Evolutionary conservation across 1,284 basidiomycete genomes (phyloP).

Genomic region (Cutaneotrichosporon dermatis): DNA sequence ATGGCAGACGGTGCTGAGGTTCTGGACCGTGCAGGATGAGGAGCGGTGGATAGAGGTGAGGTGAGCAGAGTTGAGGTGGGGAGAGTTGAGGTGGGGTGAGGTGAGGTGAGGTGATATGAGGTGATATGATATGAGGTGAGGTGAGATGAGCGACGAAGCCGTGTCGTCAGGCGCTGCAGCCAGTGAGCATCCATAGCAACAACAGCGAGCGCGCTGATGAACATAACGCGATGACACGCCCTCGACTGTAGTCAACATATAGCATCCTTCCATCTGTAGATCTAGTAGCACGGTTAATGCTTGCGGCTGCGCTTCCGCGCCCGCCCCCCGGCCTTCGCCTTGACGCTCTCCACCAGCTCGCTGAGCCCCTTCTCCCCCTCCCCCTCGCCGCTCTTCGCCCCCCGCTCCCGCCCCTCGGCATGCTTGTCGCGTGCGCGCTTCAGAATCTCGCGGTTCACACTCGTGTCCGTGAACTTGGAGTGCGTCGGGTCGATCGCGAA

Average conservation of each 20-base stretch:
- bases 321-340: constrained; percentile 56
- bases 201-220: too few species aligned
- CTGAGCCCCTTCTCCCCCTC: constrained; percentile 54
- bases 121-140: too few species aligned
- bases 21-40: too few species aligned
- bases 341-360: constrained; percentile 75
- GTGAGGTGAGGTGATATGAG: too few species aligned
- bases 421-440: constrained; percentile 46
- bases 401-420: constrained; percentile 15
- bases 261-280: background rate
- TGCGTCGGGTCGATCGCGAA: constrained; percentile 96
- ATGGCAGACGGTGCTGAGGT: too few species aligned
- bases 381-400: constrained; percentile 4
- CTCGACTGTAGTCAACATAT: background rate
- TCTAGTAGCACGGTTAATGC: background rate
- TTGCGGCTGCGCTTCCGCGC: constrained; percentile 20
- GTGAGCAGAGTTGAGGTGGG: too few species aligned
- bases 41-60: too few species aligned
- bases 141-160: too few species aligned
- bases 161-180: too few species aligned
- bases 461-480: constrained; percentile 85
- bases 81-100: too few species aligned
- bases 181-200: too few species aligned
- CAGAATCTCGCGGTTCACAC: constrained; percentile 76
- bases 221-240: background rate